Evolutionary conservation across 352 stramenopile species (phyloP), one percentile per base, ranked within the genome.

Genomic region (Pythium rishiriense): DNA sequence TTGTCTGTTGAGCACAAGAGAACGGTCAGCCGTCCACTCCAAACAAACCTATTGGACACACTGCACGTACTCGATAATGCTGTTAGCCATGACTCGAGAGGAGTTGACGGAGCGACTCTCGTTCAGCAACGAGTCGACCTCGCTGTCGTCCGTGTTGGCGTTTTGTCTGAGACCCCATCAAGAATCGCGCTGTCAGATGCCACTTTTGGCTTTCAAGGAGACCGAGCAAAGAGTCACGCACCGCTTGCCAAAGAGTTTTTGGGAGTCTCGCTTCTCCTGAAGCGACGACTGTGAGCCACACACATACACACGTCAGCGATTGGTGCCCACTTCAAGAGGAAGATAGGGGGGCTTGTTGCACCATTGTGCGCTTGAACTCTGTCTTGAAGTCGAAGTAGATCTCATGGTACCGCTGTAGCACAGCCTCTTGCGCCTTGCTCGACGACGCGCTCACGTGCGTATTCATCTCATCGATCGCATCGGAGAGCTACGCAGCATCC

Each of bases 351-450:
- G n/a, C n/a, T n/a, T 43, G 52, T 43, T 68, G 51, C 61, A 94
- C 87, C 79, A 91, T 90, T 0, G 85, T 91, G 26, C 85, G 82
- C 69, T 97, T 87, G 70, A 98, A 99, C 72, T 99, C 94, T 24
- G 87, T 95, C 37, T 92, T 96, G 37, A 97, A 97, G 76, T 99
- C 94, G 64, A 98, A 98, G 47, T 98, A 87, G 54, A 98, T 88
- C 74, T 98, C 95, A 26, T 94, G 87, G 73, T 99, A 99, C 43
- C 96, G 85, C 74, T 98, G 95, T 35, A 98, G 74, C 48, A 98
- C 74, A 4, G 88, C 88, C 56, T 96, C 87, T 60, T 96, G 87
- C 35, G 83, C 81, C 62, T 93, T 96, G 22, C 81, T 75, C 14
- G 77, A 79, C 53, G 85, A 91, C 39, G 73, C 78, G 58, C 85